phyloP scores from a whole-genome alignment of 306 rosid species.

The Inga laurina region DNA sequence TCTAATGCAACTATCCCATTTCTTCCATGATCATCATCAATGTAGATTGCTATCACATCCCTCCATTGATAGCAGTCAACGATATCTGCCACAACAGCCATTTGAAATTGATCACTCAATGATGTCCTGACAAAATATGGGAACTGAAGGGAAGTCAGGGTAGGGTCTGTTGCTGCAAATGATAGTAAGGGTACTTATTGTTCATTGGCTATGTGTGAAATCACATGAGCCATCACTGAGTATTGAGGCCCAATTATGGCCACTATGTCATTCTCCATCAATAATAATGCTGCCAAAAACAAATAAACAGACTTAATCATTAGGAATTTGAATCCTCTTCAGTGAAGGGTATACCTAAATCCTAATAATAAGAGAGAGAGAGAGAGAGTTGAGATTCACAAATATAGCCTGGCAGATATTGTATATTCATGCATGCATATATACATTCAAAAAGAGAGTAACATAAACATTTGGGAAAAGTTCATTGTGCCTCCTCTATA shows the following conservation, averaged over 20 bases:
- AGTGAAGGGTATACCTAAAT: not conserved
- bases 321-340: not conserved
- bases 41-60: too few relatives aligned
- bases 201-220: slow-evolving; percentile 58
- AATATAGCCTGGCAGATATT: not conserved
- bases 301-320: not conserved
- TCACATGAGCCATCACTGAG: slow-evolving; percentile 52
- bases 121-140: slow-evolving; percentile 74
- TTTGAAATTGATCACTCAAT: slow-evolving; percentile 67
- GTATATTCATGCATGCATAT: not conserved
- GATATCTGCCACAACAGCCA: slow-evolving; percentile 77
- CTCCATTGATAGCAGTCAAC: slow-evolving; percentile 56
- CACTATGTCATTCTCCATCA: slow-evolving; percentile 57
- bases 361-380: not conserved
- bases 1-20: too few relatives aligned
- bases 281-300: slow-evolving; percentile 38
- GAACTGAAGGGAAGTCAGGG: slow-evolving; percentile 69
- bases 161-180: slow-evolving; percentile 75
- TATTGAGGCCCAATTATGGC: slow-evolving; percentile 62
- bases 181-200: slow-evolving; percentile 55
- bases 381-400: not conserved
- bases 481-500: too few relatives aligned
- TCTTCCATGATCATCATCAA: too few relatives aligned
- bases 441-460: not conserved
- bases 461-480: too few relatives aligned